Evolutionary conservation across 768 basidiomycete genomes (phyloP), one percentile per base, ranked within the genome.

Genomic region (Leccinum arenicola): DNA sequence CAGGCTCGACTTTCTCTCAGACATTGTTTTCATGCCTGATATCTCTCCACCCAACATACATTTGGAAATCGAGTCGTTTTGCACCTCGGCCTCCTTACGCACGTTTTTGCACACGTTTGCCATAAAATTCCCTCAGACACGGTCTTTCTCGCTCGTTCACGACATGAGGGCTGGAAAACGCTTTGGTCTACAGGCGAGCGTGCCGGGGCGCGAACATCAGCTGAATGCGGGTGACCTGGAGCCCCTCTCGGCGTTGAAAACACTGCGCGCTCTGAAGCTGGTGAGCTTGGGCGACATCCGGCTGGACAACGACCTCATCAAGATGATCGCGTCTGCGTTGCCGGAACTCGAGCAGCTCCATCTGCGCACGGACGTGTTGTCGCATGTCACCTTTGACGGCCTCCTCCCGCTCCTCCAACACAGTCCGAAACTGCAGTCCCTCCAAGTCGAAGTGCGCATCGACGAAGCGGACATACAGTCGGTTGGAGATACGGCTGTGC

Each of bases 31-130:
- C 45, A 48, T 68, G 50, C 68, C 68, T 0, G 50, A 57, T 12
- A 6, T 62, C 8, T 62, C 63, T 3, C 65, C 53, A 2, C 27
- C 55, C 5, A 50, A 29, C n/a, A 5, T 69, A 25, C 56, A 57
- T 40, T 48, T 69, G 17, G 68, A 67, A 52, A 63, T 67, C 45
- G 68, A 68, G 51, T 53, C 63, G 0, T 68, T 60, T 35, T 68
- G 68, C 50, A 69, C 65, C 43, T 57, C 68, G 5, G 3, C 54
- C 0, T 61, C 61, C 2, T 49, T 69, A 6, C 63, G 60, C 38
- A 25, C 17, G 11, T 68, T 69, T 38, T 53, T 63, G 7, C 48
- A 40, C 15, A 33, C 61, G 1, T 65, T 68, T 35, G 17, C 56
- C 4, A 29, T 17, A 0, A 62, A 57, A 25, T 67, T 65, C 25